Percentiles rank a stretch among this genome's conserved stretches.
phyloP scores from a whole-genome alignment of 164 flowering plant genomes.

The Sextonia rubra region DNA sequence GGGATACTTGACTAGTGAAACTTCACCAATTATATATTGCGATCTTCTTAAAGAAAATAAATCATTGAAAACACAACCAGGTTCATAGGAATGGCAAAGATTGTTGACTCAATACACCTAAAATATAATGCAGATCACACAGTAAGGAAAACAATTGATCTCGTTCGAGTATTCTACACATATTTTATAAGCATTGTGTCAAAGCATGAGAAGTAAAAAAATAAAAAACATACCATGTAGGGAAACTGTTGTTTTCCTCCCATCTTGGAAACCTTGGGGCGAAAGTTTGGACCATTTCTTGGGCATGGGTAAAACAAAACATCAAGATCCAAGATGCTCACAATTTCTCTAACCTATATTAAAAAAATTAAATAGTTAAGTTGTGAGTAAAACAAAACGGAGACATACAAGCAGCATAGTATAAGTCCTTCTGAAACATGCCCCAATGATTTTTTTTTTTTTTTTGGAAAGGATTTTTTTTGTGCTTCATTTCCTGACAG shows the following conservation, averaged over 20 bases:
- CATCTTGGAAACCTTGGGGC: slow-evolving; percentile 76
- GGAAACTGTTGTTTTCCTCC: slow-evolving; percentile 98
- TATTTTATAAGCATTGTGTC: not conserved
- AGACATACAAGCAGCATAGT: not conserved
- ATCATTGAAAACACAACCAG: too few species aligned
- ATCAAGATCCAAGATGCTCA: slow-evolving; percentile 85
- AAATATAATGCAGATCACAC: not conserved
- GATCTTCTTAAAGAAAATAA: too few species aligned
- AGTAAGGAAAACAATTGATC: not conserved
- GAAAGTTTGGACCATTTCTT: slow-evolving; percentile 88
- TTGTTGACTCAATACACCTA: not conserved
- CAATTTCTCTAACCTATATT: slow-evolving; percentile 88
- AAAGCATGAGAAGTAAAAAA: not conserved
- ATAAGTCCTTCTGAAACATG: not conserved
- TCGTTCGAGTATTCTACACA: not conserved
- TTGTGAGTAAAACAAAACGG: slow-evolving; percentile 8
- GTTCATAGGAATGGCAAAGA: too few species aligned
- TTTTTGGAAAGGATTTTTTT: not conserved
- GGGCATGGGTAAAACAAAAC: slow-evolving; percentile 95
- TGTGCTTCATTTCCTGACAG: not conserved
- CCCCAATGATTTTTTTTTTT: not conserved
- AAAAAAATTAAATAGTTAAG: not conserved
- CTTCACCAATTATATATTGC: too few species aligned
- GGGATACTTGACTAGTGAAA: too few species aligned
- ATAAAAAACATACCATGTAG: slow-evolving; percentile 63